These are phyloP conservation scores for Dryas octopetala DNA, from an alignment of 306 rosid species.

Conservation along the genomic window DNA sequence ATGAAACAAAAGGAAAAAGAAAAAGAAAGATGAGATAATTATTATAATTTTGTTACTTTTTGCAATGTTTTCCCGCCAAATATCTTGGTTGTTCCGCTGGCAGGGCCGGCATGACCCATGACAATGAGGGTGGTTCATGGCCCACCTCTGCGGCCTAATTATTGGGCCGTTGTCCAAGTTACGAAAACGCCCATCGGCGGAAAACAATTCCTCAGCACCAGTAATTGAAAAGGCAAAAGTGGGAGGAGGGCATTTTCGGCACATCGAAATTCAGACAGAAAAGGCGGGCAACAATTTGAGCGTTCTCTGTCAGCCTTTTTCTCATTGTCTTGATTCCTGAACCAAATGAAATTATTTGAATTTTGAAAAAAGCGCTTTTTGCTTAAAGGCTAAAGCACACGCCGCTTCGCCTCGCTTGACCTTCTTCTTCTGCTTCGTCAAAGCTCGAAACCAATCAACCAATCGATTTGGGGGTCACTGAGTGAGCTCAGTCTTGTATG, in stretches of 20 bases:
- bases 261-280: not conserved
- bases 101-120: not conserved
- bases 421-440: not conserved
- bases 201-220: not conserved
- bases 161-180: not conserved
- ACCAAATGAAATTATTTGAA: not conserved
- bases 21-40: not conserved
- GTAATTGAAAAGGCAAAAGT: not conserved
- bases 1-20: no score
- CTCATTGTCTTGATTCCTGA: slow-evolving; percentile 6
- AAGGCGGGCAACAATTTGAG: slow-evolving; percentile 14
- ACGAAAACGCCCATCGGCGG: slow-evolving; percentile 1
- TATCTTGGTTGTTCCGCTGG: slow-evolving; percentile 9
- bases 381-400: slow-evolving; percentile 1
- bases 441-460: not conserved
- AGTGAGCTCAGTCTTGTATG: not conserved
- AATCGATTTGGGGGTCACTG: not conserved
- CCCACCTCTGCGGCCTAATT: not conserved
- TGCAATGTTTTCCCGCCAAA: slow-evolving; percentile 25
- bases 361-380: not conserved
- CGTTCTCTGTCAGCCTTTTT: not conserved
- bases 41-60: not conserved
- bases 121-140: not conserved
- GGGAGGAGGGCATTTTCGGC: slow-evolving; percentile 3
- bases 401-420: not conserved